Conservation (phyloP, 2,329 filamentous ascomycete species). For the Penicillium sp. region DNA sequence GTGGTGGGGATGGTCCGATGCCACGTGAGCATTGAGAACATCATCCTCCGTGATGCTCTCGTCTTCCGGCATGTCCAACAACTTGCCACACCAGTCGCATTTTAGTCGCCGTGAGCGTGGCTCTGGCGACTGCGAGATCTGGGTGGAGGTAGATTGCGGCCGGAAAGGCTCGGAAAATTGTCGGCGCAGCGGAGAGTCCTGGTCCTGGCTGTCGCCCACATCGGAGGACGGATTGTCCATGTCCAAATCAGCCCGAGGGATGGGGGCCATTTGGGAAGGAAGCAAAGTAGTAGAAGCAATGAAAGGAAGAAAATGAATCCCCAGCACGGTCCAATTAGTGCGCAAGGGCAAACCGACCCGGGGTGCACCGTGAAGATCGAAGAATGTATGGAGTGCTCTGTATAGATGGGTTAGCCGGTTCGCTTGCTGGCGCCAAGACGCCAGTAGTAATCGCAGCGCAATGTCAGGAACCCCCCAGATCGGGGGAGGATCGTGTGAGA, state of each 20-base stretch:
- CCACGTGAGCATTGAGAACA: constrained; percentile 34
- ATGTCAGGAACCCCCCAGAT: constrained; percentile 9
- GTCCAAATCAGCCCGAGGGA: constrained; percentile 36
- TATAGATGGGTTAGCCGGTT: constrained; percentile 34
- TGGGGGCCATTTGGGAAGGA: constrained; percentile 30
- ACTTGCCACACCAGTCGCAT: constrained; percentile 39
- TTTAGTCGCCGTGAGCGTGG: constrained; percentile 28
- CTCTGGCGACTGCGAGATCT: constrained; percentile 35
- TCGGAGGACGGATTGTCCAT: constrained; percentile 38
- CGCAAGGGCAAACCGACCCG: constrained; percentile 2
- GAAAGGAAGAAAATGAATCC: constrained; percentile 3
- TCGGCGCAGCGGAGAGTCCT: constrained; percentile 37
- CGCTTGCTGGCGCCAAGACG: constrained; percentile 38
- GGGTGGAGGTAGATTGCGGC: constrained; percentile 34
- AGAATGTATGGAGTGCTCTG: constrained; percentile 19
- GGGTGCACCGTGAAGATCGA: constrained; percentile 9
- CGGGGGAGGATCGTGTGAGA: constrained; percentile 14
- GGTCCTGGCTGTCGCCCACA: constrained; percentile 36
- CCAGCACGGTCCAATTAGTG: no score
- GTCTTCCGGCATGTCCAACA: constrained; percentile 29
- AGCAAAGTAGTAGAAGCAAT: background rate
- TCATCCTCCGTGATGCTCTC: constrained; percentile 27
- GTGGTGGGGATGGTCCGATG: constrained; percentile 34
- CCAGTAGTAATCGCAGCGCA: constrained; percentile 20
- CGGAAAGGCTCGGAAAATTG: constrained; percentile 41